phyloP scores from a whole-genome alignment of 1,284 basidiomycete genomes.

The Ceratobasidium sp. region DNA sequence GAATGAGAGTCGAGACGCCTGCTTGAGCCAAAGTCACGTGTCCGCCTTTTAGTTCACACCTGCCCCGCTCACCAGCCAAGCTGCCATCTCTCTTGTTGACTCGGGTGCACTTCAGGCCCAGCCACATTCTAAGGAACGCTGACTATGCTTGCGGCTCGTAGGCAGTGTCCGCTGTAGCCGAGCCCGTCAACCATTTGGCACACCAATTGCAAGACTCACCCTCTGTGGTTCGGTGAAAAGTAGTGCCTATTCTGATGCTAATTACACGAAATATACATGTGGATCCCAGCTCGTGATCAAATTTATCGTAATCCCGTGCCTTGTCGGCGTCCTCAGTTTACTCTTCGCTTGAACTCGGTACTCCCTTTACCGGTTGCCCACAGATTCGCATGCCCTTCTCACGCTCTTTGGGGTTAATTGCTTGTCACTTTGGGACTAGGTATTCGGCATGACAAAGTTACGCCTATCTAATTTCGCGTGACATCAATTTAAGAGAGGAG shows the following conservation, averaged over 20 bases:
- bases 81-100: slow-evolving; percentile 5
- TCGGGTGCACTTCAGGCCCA: background rate
- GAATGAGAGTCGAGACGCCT: background rate
- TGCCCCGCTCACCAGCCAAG: background rate
- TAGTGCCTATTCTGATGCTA: background rate
- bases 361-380: background rate
- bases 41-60: background rate
- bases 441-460: background rate
- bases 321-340: background rate
- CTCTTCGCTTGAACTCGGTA: background rate
- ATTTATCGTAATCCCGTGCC: background rate
- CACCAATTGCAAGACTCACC: background rate
- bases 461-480: slow-evolving; percentile 6
- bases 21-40: slow-evolving; percentile 11
- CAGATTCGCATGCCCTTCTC: background rate
- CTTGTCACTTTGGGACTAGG: background rate
- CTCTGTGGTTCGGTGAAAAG: background rate
- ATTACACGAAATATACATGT: background rate
- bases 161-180: background rate
- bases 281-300: background rate
- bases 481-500: background rate
- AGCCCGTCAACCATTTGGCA: background rate
- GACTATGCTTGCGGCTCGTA: too few relatives aligned
- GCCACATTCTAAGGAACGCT: background rate
- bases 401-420: background rate